Percentiles rank a stretch among this genome's conserved stretches.
Conservation (phyloP, 768 basidiomycete genomes). For the Lentinula aciculospora region DNA sequence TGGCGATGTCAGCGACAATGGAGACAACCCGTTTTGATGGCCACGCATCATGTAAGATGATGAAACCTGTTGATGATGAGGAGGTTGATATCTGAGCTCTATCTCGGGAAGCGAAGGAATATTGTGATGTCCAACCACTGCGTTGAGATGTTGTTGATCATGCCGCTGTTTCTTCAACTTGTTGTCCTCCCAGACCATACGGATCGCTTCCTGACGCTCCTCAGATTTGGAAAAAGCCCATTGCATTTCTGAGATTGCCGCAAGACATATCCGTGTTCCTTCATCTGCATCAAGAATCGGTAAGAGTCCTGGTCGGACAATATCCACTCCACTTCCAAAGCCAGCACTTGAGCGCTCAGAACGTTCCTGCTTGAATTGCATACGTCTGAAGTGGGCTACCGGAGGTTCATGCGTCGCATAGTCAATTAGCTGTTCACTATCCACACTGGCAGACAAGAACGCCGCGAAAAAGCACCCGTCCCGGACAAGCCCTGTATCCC, state of each 20-base stretch:
- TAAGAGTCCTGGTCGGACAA: slow-evolving; percentile 5
- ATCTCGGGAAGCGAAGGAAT: neutral
- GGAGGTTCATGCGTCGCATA: slow-evolving; percentile 1
- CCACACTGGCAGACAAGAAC: slow-evolving; percentile 63
- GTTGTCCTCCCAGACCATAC: slow-evolving; percentile 43
- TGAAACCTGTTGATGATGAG: slow-evolving; percentile 13
- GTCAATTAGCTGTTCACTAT: slow-evolving; percentile 32
- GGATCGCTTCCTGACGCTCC: slow-evolving; percentile 62
- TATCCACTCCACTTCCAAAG: slow-evolving; percentile 12
- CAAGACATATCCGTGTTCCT: slow-evolving; percentile 52
- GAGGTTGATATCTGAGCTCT: slow-evolving; percentile 11
- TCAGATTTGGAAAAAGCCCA: slow-evolving; percentile 78
- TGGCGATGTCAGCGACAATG: slow-evolving; percentile 11
- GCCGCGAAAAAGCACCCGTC: slow-evolving; percentile 91
- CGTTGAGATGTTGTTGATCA: neutral
- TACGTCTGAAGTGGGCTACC: slow-evolving; percentile 23
- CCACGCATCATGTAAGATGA: slow-evolving; percentile 16
- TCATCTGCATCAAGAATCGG: slow-evolving; percentile 31
- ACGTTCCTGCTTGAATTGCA: slow-evolving; percentile 27
- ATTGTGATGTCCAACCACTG: neutral
- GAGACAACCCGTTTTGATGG: slow-evolving; percentile 6
- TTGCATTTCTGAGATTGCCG: slow-evolving; percentile 74
- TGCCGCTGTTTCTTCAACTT: slow-evolving; percentile 24
- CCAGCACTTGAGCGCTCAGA: slow-evolving; percentile 19
- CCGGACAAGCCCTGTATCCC: slow-evolving; percentile 80